Evolutionary conservation across 2,329 filamentous ascomycete genomes (phyloP).

Genomic region (Ceratocystis alfenasii): DNA sequence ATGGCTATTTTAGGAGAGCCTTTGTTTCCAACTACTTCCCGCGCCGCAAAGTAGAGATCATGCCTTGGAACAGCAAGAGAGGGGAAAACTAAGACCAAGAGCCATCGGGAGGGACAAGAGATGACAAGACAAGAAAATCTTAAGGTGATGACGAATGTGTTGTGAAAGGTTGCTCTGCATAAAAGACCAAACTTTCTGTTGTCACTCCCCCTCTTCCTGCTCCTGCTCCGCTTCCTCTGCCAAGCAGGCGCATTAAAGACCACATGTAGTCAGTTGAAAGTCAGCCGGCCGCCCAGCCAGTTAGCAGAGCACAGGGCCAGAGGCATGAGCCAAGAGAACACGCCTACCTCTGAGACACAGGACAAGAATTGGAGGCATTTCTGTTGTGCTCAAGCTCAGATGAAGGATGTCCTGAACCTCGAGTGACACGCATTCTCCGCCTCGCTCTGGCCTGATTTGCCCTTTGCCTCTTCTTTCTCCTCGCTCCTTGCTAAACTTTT

Average conservation of each 20-base stretch:
- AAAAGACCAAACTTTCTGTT: neutral
- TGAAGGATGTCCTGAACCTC: neutral
- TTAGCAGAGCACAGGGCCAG: neutral
- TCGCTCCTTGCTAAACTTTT: neutral
- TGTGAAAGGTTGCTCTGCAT: neutral
- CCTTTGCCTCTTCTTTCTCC: neutral
- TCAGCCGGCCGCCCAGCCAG: neutral
- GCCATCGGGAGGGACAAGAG: neutral
- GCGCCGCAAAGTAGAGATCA: neutral
- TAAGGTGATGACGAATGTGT: neutral
- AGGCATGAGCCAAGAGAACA: neutral
- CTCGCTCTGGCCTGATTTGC: no score
- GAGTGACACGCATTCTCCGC: neutral
- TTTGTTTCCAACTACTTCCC: neutral
- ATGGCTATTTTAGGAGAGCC: neutral
- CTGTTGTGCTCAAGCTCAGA: constrained; percentile 1
- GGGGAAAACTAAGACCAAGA: neutral
- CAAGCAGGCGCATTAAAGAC: neutral
- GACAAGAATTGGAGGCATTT: no score
- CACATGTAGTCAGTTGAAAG: neutral
- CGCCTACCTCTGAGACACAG: neutral
- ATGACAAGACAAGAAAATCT: neutral
- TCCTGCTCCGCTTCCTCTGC: neutral
- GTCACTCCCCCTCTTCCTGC: neutral
- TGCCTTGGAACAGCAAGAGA: neutral